Percentiles rank a stretch among this genome's conserved stretches.
phyloP scores from a whole-genome alignment of 441 rosid genomes.

The Pelargonium fulgidum region DNA sequence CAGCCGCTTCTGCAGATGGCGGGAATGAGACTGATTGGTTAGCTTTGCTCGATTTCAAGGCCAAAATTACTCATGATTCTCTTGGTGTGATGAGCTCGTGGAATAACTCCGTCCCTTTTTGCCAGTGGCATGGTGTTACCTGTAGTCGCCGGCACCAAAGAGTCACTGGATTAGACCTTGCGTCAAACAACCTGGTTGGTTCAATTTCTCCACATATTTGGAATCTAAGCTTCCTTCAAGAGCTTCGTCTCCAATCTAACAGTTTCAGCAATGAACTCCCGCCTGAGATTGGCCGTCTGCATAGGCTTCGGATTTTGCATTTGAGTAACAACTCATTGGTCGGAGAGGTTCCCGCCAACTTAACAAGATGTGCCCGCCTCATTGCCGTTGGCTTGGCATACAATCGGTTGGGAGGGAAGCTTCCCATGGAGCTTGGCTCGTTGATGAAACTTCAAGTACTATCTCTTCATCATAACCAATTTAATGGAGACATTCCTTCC shows the following conservation, averaged over 20 bases:
- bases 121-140: constrained; percentile 14
- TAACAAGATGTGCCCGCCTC: constrained; percentile 8
- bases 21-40: constrained; percentile 15
- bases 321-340: constrained; percentile 9
- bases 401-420: constrained; percentile 3
- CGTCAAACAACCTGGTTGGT: background rate
- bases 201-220: constrained; percentile 19
- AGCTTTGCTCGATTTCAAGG: constrained; percentile 4
- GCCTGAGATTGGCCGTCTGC: background rate
- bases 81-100: constrained; percentile 3
- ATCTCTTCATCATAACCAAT: background rate
- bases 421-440: constrained; percentile 1
- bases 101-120: constrained; percentile 11
- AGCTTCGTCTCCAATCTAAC: background rate
- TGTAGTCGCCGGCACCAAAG: constrained; percentile 12
- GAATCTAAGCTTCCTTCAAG: constrained; percentile 18
- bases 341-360: constrained; percentile 11
- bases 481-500: constrained; percentile 9
- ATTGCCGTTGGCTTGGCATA: background rate
- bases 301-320: background rate
- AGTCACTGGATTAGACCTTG: constrained; percentile 7
- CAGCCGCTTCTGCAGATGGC: background rate
- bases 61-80: background rate
- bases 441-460: background rate
- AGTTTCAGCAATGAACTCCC: constrained; percentile 9